Conservation (phyloP, 768 basidiomycete genomes). For the Lentinula raphanica region DNA sequence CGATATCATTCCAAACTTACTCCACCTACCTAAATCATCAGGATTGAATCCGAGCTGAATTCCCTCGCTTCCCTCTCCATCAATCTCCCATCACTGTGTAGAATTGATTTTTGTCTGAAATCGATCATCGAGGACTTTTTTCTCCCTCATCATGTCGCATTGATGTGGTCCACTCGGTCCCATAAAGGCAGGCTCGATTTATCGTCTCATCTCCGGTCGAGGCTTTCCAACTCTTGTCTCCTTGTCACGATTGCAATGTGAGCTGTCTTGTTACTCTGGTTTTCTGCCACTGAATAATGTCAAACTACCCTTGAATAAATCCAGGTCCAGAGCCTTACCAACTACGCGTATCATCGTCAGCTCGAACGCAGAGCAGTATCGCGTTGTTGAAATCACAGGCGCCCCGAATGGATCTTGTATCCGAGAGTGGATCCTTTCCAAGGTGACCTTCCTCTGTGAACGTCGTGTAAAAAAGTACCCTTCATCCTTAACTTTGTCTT, state of each 20-base stretch:
- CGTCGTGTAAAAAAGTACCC: neutral
- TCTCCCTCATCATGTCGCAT: neutral
- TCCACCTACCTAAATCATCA: neutral
- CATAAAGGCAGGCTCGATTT: neutral
- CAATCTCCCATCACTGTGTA: slow-evolving; percentile 5
- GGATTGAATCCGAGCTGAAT: neutral
- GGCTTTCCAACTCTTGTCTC: neutral
- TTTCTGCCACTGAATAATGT: too few relatives aligned
- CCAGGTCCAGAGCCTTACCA: slow-evolving; percentile 9
- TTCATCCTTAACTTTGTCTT: neutral
- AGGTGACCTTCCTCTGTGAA: slow-evolving; percentile 23
- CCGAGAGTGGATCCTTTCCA: slow-evolving; percentile 40
- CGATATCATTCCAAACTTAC: neutral
- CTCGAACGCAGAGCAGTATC: slow-evolving; percentile 46
- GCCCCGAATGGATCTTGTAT: slow-evolving; percentile 39
- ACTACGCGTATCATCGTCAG: slow-evolving; percentile 42
- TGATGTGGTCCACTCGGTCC: slow-evolving; percentile 2
- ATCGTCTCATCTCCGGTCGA: neutral
- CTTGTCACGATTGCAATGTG: neutral
- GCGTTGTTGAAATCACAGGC: slow-evolving; percentile 43
- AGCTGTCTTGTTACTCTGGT: neutral
- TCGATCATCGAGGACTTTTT: slow-evolving; percentile 6
- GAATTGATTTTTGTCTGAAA: neutral
- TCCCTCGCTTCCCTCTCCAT: neutral
- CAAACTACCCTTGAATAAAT: neutral